Conservation (phyloP, 495 filamentous ascomycete genomes). For the Penicillium lividum region DNA sequence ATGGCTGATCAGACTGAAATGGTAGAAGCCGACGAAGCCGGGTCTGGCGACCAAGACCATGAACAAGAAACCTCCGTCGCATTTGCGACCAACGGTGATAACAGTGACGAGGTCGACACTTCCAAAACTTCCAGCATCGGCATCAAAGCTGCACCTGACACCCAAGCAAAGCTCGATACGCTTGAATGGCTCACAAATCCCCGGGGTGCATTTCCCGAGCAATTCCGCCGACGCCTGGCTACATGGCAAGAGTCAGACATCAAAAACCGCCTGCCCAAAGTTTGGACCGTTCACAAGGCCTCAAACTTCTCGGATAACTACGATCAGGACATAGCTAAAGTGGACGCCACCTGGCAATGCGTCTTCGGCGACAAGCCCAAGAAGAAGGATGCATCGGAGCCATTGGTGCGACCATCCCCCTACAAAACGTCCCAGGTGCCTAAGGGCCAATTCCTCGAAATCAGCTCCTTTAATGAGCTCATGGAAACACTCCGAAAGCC, state of each 20-base stretch:
- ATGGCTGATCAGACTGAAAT: conserved; percentile 19
- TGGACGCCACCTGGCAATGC: conserved; percentile 34
- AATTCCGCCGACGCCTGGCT: conserved; percentile 19
- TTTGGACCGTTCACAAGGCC: conserved; percentile 58
- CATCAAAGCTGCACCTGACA: conserved; percentile 2
- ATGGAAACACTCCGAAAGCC: conserved; percentile 39
- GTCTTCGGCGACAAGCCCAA: conserved; percentile 40
- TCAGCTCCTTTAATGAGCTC: conserved; percentile 34
- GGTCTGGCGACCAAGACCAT: conserved; percentile 14
- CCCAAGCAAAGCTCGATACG: conserved; percentile 15
- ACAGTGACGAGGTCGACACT: conserved; percentile 14
- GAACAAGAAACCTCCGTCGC: conserved; percentile 5
- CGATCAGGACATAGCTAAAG: conserved; percentile 27
- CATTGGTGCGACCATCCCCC: conserved; percentile 46
- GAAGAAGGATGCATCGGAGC: conserved; percentile 46
- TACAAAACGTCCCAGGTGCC: conserved; percentile 37
- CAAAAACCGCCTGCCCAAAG: conserved; percentile 59
- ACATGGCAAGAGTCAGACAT: conserved; percentile 33
- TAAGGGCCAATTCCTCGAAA: conserved; percentile 49
- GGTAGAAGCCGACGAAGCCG: conserved; percentile 13
- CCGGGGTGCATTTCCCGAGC: conserved; percentile 24
- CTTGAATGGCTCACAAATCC: conserved; percentile 35
- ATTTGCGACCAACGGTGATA: conserved; percentile 12
- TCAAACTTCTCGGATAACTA: conserved; percentile 47
- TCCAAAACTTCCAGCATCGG: conserved; percentile 2